These are phyloP conservation scores for Claviceps digitariae DNA, from an alignment of 2,329 filamentous ascomycete species.

Conservation along the genomic window DNA sequence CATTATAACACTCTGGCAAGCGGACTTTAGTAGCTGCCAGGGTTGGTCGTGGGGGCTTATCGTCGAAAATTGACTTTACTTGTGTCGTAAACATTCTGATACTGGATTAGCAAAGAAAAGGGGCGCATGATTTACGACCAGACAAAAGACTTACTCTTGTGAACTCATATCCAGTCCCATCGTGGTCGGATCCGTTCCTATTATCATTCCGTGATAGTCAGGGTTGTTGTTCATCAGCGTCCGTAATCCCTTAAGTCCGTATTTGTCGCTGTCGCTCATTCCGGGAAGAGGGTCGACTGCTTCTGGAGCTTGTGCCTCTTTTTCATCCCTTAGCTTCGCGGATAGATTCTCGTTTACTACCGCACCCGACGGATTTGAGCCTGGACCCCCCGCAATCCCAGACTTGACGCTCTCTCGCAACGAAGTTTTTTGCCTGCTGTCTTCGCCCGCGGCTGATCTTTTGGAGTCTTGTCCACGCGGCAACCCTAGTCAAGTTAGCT, in stretches of 20 bases:
- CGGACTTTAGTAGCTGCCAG: slow-evolving; percentile 37
- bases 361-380: slow-evolving; percentile 29
- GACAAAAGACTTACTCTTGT: slow-evolving; percentile 34
- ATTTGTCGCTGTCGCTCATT: slow-evolving; percentile 50
- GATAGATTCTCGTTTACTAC: slow-evolving; percentile 31
- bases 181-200: slow-evolving; percentile 43
- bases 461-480: slow-evolving; percentile 32
- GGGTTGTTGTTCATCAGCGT: slow-evolving; percentile 51
- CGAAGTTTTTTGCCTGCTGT: slow-evolving; percentile 30
- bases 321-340: slow-evolving; percentile 29
- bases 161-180: slow-evolving; percentile 45
- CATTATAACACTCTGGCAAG: slow-evolving; percentile 52
- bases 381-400: slow-evolving; percentile 20
- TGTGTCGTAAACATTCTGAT: slow-evolving; percentile 42
- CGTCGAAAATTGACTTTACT: slow-evolving; percentile 48
- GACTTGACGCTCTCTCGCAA: slow-evolving; percentile 27
- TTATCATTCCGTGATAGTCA: slow-evolving; percentile 47
- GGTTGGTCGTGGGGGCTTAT: slow-evolving; percentile 42
- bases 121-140: background rate
- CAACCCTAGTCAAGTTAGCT: slow-evolving; percentile 15
- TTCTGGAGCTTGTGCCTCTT: slow-evolving; percentile 25
- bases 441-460: slow-evolving; percentile 11
- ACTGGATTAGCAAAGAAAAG: slow-evolving; percentile 8
- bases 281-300: slow-evolving; percentile 44
- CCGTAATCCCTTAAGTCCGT: slow-evolving; percentile 49